Base-by-base conservation (phyloP, 371 early-diverging fungal genomes). In the Chytridium lagenaria region DNA sequence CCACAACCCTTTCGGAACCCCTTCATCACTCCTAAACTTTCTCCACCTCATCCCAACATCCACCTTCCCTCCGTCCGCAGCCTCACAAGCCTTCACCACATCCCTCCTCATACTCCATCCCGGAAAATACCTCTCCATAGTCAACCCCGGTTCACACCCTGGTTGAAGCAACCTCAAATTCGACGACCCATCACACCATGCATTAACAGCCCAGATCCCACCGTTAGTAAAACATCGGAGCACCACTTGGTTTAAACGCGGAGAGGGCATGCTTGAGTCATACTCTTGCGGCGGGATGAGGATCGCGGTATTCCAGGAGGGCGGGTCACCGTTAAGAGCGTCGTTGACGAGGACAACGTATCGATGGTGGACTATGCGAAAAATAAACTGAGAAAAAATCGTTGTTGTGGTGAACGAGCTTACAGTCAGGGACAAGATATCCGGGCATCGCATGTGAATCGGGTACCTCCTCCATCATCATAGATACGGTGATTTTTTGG, bases 261-360 rank as follows among this genome's bases (percentile, higher is more conserved):
- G 36, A 5, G 7, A 5, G 15, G 52, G 68, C 68, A 68, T 68
- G 5, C 51, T 68, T 28, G 15, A 5, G 52, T 68, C 68, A 26
- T 16, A 31, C 34, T 68, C 51, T 5, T 7, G 2, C 2, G 10
- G 7, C 15, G 68, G 68, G 5, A 68, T 51, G 1, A 68, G 1
- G 1, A 68, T 33, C 33, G 52, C 68, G 12, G 52, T 22, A 3
- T 16, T 23, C 68, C 68, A 68, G 68, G 51, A 51, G 31, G 68
- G 68, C 16, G 68, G 50, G 5, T 30, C 19, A n/a, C 26, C 23
- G 23, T 50, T 50, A 23, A 2, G 1, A 22, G 68, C 52, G 34
- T 51, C 50, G 34, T 68, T 51, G 52, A 68, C 52, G n/a, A 68
- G 50, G 22, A 68, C 52, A 34, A 51, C 51, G 34, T 68, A 51